Base-by-base conservation (phyloP, 495 filamentous ascomycete genomes). In the Annulohypoxylon bovei region DNA sequence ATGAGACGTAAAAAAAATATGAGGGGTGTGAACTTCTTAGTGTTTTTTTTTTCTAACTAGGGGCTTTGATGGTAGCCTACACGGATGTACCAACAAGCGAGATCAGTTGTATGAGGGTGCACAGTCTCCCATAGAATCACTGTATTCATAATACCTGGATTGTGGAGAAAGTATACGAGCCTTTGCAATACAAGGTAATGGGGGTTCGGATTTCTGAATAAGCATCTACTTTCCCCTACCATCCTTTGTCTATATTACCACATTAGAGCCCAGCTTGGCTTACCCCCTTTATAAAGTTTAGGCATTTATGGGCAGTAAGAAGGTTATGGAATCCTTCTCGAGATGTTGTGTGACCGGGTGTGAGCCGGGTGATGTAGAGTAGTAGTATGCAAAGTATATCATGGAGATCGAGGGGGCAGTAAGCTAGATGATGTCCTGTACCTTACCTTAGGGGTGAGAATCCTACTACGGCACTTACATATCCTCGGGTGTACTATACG, bases 301-400 rank as follows among this genome's bases (percentile, higher is more conserved):
- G 30, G 30, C 12, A 22, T n/a, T 28, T 12, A 40, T 18, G 25
- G 49, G 42, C 23, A 25, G 32, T 33, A 47, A 47, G 56, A 28
- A 47, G 47, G 54, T 39, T 67, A 67, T 58, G 56, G 55, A 56
- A 56, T 61, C 54, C 33, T 28, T 12, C 6, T 54, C 30, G 28
- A 33, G 35, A 33, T 28, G 47, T 11, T 60, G 56, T 55, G 44
- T 32, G 44, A 67, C 64, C 33, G 23, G 23, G 30, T 39, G 40
- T 6, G 40, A 37, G 25, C 16, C 5, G 1, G 18, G 47, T 30
- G 11, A 8, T 20, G 25, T 46, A 33, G 39, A 22, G 23, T 46
- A 39, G 18, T 52, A 52, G 35, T 7, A 37, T 18, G 18, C 23
- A 22, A 42, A 18, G 54, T 1, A 40, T 46, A 4, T 33, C 40